Percentiles rank a stretch among this genome's conserved stretches.
Evolutionary conservation across 179 eudicot genomes (phyloP).

Genomic region (Beta macrorhiza): DNA sequence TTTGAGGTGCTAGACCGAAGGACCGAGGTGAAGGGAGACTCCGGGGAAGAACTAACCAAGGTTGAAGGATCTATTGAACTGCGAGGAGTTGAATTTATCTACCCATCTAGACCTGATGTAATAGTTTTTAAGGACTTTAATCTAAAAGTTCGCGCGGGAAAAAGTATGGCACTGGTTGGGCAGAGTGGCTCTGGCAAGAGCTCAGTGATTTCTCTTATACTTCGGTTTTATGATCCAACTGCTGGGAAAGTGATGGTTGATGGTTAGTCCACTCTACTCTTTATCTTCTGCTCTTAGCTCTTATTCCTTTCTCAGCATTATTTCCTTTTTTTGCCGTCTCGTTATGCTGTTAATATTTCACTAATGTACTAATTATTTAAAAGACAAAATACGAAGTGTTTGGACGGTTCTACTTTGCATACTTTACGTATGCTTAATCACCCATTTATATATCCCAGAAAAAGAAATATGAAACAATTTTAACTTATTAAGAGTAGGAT

Average conservation of each 20-base stretch:
- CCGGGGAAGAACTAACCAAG: slow-evolving; percentile 63
- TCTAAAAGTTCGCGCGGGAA: slow-evolving; percentile 61
- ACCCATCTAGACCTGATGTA: slow-evolving; percentile 91
- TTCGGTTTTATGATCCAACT: slow-evolving; percentile 82
- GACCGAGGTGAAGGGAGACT: slow-evolving; percentile 55
- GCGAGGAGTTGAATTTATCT: slow-evolving; percentile 61
- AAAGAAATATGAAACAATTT: too few species aligned
- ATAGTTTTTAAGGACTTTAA: slow-evolving; percentile 63
- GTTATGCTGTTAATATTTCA: not conserved
- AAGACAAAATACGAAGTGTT: too few species aligned
- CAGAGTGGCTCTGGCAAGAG: slow-evolving; percentile 98
- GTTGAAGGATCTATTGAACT: slow-evolving; percentile 85
- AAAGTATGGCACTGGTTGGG: slow-evolving; percentile 92
- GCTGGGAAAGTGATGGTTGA: slow-evolving; percentile 77
- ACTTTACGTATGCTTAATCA: too few species aligned
- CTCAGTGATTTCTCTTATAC: slow-evolving; percentile 75
- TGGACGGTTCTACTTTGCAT: too few species aligned
- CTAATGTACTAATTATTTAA: not conserved
- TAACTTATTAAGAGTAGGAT: too few species aligned
- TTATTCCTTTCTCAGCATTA: not conserved
- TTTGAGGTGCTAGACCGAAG: slow-evolving; percentile 78
- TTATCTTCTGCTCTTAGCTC: not conserved
- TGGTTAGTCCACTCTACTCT: slow-evolving; percentile 45
- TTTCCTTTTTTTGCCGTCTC: not conserved
- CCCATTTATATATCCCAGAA: too few species aligned